Base-by-base conservation (phyloP, 164 flowering plant genomes). In the Liquidambar formosana region DNA sequence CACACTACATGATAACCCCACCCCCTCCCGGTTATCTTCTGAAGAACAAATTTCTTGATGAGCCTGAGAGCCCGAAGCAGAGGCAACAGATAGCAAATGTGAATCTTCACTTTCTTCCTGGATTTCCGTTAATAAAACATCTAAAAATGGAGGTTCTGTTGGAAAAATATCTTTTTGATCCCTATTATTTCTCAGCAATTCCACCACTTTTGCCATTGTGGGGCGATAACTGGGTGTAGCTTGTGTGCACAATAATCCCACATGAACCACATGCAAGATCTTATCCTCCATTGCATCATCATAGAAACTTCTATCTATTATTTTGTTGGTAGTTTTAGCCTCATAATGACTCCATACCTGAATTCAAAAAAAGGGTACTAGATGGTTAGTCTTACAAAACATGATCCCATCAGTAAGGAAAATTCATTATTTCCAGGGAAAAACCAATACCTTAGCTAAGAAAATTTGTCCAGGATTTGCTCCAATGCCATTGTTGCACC, bases 111-210 rank as follows among this genome's bases (percentile, higher is more conserved):
- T 15, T 41, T 56, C 71, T 61, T 43, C 47, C 47, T 47, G 45
- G 26, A 0, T 51, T 16, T 45, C 46, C 5, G 27, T 8, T 21
- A 14, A 26, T 19, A 59, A 9, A 28, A 56, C 23, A 60, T 68
- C 71, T 61, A 68, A 59, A 60, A 68, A 68, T 28, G 71, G 71
- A 11, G 71, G 71, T 28, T 68, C 71, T 68, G 64, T 68, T 11
- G 71, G 71, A 11, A 60, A 3, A 26, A 47, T n/a, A 27, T 27
- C 57, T 9, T 27, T 65, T 27, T 49, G 23, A 18, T 25, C 8
- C 19, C 45, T 61, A 45, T 59, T 59, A 9, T 64, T 47, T 49
- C 57, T 58, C 57, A 68, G 45, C 46, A 59, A 16, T 25, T 68
- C 64, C 56, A 58, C 63, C 4, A 68, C 64, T 44, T 68, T 68